Evolutionary conservation across 179 eudicot genomes (phyloP), one percentile per base, ranked within the genome.

Genomic region (Camellia oleifera): DNA sequence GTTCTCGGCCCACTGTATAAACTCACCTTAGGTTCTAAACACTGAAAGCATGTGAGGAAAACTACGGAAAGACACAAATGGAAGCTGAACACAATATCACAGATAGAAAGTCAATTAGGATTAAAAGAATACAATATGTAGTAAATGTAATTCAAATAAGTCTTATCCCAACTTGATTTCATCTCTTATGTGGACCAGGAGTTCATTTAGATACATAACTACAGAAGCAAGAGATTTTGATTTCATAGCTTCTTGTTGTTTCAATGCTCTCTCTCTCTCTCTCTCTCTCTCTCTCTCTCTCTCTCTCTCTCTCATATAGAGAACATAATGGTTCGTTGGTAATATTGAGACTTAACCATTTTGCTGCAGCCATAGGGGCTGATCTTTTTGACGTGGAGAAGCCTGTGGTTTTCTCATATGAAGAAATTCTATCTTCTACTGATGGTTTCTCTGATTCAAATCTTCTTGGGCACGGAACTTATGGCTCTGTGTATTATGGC

Each of bases 401-500:
- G 88, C 99, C 99, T 50, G 89, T 90, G 77, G 90, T 91, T 80
- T 94, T 89, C 84, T 82, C 88, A 8, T 89, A 90, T 81, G 94
- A 92, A 75, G 98, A 91, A 78, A 85, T 95, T 81, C 82, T 89
- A 3, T 78, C 87, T 73, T 88, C 94, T 75, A 94, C 97, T 17
- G 94, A 92, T 68, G 89, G 91, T n/a, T 95, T 94, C 81, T 94
- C 99, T 48, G 99, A 95, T 57, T 77, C 95, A 53, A 94, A 94
- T 90, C 98, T 95, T 85, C 86, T 95, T 82, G 99, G 99, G 52
- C 98, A 91, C 80, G 99, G 99, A 84, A 89, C 95, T 20, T 95
- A 92, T 81, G 98, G 98, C 69, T 91, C 98, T 5, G 93, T 95
- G 83, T 95, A 94, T 77, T 94, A 89, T 76, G 95, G 97, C 72